phyloP scores from a whole-genome alignment of 169 alveolate species.

The Cyclospora cayetanensis region DNA sequence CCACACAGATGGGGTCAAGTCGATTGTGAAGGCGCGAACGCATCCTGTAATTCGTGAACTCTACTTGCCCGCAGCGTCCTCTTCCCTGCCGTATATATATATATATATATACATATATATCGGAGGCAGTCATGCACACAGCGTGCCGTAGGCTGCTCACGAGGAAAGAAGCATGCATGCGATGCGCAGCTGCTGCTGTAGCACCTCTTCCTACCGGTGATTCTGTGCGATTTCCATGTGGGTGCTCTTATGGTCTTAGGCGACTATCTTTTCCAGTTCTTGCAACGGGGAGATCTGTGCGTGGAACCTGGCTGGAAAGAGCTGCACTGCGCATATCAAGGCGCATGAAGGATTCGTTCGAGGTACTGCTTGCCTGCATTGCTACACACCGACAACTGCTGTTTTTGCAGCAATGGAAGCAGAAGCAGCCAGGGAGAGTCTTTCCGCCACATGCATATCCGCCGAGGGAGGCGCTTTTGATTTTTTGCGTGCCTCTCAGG shows the following conservation, averaged over 20 bases:
- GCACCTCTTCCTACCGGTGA: not conserved
- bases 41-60: constrained; percentile 7
- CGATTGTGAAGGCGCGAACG: constrained; percentile 86
- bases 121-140: not conserved
- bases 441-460: not conserved
- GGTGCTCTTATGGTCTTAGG: not conserved
- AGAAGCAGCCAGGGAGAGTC: not conserved
- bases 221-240: not conserved
- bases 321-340: constrained; percentile 85
- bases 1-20: constrained; percentile 96
- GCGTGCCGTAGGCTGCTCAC: not conserved
- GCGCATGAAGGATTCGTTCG: constrained; percentile 96
- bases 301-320: constrained; percentile 94
- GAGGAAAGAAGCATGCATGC: not conserved
- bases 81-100: not conserved
- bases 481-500: constrained; percentile 67
- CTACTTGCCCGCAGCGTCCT: too few species aligned
- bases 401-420: not conserved
- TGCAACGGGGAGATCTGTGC: constrained; percentile 93
- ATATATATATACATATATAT: too few species aligned
- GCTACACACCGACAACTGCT: not conserved
- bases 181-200: not conserved
- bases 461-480: not conserved
- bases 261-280: not conserved
- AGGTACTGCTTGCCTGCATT: constrained; percentile 76